A percentile compares a stretch with the other conserved stretches of the same genome.
Evolutionary conservation across 208 protist genomes (phyloP).

Genomic region (Wallacemonas sp.): DNA sequence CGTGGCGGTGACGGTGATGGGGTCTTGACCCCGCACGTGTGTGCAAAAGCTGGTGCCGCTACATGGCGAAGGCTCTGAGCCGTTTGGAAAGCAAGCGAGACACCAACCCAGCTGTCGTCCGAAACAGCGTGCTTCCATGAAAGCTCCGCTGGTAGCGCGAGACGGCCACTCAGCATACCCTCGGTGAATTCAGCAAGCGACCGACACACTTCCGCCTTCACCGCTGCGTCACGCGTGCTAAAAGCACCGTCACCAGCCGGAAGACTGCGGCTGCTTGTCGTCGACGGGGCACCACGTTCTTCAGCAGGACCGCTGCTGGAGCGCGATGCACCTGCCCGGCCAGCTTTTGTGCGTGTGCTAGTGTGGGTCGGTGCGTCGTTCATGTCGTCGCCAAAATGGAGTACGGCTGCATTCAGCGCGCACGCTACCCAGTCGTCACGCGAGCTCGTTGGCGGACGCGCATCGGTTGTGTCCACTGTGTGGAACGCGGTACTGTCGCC

Average conservation of each 20-base stretch:
- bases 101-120: neutral
- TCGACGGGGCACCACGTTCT: too few species aligned
- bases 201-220: constrained; percentile 33
- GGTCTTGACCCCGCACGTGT: neutral
- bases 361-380: too few species aligned
- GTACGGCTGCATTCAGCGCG: neutral
- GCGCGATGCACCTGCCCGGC: too few species aligned
- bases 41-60: constrained; percentile 2
- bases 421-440: neutral
- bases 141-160: neutral
- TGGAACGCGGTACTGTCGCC: neutral
- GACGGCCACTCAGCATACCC: neutral
- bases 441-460: too few species aligned
- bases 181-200: constrained; percentile 16
- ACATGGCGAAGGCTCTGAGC: neutral
- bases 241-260: constrained; percentile 1
- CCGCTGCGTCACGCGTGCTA: constrained; percentile 11
- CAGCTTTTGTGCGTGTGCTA: too few species aligned
- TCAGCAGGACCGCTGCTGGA: too few species aligned
- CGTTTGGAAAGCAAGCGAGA: neutral
- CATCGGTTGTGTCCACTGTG: too few species aligned
- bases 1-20: too few species aligned
- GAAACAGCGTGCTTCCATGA: neutral
- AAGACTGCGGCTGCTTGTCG: too few species aligned
- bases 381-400: neutral